Evolutionary conservation across 371 early-diverging fungal genomes (phyloP).

Genomic region (Mucor saturninus): DNA sequence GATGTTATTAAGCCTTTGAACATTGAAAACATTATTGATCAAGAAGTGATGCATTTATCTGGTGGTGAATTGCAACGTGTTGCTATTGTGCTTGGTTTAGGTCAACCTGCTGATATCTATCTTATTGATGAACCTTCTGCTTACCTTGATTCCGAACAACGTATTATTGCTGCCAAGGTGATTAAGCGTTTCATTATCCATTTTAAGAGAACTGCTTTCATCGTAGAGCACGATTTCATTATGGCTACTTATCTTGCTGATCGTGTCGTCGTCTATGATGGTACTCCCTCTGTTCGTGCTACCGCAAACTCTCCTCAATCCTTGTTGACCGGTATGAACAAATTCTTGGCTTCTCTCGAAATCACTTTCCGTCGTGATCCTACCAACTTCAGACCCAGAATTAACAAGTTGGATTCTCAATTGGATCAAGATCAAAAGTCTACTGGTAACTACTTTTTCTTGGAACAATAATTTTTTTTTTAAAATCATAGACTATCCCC

Average conservation of each 20-base stretch:
- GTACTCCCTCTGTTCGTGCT: slow-evolving; percentile 91
- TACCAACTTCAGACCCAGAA: slow-evolving; percentile 98
- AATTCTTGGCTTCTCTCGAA: slow-evolving; percentile 93
- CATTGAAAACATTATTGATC: slow-evolving; percentile 95
- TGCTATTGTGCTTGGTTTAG: slow-evolving; percentile 95
- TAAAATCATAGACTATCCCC: not conserved
- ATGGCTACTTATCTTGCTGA: slow-evolving; percentile 99
- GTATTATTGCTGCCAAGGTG: slow-evolving; percentile 99
- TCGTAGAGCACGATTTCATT: slow-evolving; percentile 99
- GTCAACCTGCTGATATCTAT: slow-evolving; percentile 98
- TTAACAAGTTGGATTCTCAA: slow-evolving; percentile 97
- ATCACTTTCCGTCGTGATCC: slow-evolving; percentile 99
- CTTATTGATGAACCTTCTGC: slow-evolving; percentile 99
- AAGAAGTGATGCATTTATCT: slow-evolving; percentile 90
- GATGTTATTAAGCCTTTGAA: slow-evolving; percentile 98
- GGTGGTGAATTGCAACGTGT: slow-evolving; percentile 99
- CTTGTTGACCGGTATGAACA: slow-evolving; percentile 98
- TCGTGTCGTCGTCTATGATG: slow-evolving; percentile 98
- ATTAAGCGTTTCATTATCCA: slow-evolving; percentile 99
- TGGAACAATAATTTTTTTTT: slow-evolving; percentile 65
- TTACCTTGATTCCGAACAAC: slow-evolving; percentile 99
- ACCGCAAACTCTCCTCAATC: slow-evolving; percentile 89
- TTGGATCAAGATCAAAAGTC: slow-evolving; percentile 99
- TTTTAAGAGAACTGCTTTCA: slow-evolving; percentile 98
- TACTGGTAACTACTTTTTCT: slow-evolving; percentile 92